These are phyloP conservation scores for Aspergillus nanangensis DNA, from an alignment of 495 filamentous ascomycete genomes.

Conservation along the genomic window DNA sequence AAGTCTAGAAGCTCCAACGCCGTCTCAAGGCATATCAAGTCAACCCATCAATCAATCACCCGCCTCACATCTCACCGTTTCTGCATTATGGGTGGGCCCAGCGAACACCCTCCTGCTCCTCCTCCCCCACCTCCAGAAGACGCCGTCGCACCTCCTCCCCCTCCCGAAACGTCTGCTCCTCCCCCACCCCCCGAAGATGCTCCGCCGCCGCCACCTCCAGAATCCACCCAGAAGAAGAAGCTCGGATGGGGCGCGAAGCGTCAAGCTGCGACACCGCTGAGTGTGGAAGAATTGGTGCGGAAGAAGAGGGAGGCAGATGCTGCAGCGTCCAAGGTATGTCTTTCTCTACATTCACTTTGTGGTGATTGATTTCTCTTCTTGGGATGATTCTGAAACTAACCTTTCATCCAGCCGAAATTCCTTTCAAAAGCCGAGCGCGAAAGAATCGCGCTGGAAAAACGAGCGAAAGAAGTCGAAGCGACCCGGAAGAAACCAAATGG, in stretches of 20 bases:
- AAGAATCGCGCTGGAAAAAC: conserved; percentile 77
- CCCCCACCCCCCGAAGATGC: conserved; percentile 54
- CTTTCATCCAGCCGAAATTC: conserved; percentile 69
- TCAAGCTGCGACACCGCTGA: conserved; percentile 50
- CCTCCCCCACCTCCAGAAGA: conserved; percentile 56
- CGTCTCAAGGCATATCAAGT: too few species aligned
- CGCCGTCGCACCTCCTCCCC: conserved; percentile 38
- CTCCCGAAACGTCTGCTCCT: conserved; percentile 41
- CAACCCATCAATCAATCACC: too few species aligned
- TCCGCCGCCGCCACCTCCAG: conserved; percentile 47
- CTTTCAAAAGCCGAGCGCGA: conserved; percentile 87
- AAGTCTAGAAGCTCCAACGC: too few species aligned
- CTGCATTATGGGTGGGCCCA: conserved; percentile 25
- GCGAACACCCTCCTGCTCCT: conserved; percentile 36
- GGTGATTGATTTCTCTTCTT: too few species aligned
- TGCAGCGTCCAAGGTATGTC: conserved; percentile 64
- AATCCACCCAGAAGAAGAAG: conserved; percentile 48
- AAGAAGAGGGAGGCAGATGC: conserved; percentile 79
- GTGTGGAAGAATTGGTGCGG: conserved; percentile 70
- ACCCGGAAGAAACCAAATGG: conserved; percentile 34
- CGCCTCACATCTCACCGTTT: not conserved
- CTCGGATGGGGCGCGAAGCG: conserved; percentile 46
- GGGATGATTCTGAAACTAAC: not conserved
- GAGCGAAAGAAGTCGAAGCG: conserved; percentile 78
- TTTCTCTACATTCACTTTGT: too few species aligned